These are phyloP conservation scores for Lunasporangiospora selenospora DNA, from an alignment of 192 early-diverging fungal species.

Conservation along the genomic window DNA sequence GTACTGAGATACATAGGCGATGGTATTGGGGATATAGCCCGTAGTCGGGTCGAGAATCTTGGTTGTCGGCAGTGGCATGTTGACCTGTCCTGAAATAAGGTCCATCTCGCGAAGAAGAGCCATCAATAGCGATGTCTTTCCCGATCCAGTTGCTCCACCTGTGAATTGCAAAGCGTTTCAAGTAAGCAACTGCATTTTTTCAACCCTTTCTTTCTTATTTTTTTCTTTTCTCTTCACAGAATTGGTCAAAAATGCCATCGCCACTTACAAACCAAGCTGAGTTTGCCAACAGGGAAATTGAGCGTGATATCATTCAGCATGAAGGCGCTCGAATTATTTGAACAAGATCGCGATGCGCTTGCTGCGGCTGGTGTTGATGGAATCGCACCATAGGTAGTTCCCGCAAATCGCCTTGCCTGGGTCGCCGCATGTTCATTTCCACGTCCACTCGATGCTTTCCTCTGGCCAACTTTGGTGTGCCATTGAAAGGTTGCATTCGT, in stretches of 20 bases:
- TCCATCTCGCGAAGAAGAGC: conserved; percentile 75
- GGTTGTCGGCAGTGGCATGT: conserved; percentile 38
- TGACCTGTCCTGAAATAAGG: conserved; percentile 45
- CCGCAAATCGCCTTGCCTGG: too few relatives aligned
- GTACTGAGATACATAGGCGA: conserved; percentile 82
- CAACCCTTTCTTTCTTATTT: too few relatives aligned
- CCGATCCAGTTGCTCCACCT: conserved; percentile 84
- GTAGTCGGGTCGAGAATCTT: conserved; percentile 23
- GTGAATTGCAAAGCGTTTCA: too few relatives aligned
- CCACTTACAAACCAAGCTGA: conserved; percentile 60
- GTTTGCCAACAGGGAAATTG: conserved; percentile 53
- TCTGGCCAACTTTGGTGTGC: conserved; percentile 36
- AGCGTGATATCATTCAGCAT: conserved; percentile 51
- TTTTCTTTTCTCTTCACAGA: too few relatives aligned
- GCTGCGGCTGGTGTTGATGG: too few relatives aligned
- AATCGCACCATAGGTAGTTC: too few relatives aligned
- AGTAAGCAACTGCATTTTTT: too few relatives aligned
- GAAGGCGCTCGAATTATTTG: too few relatives aligned
- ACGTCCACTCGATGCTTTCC: too few relatives aligned
- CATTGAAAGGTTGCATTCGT: conserved; percentile 30
- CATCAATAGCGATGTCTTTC: conserved; percentile 84
- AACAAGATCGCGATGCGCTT: too few relatives aligned
- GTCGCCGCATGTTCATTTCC: too few relatives aligned
- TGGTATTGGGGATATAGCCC: conserved; percentile 50
- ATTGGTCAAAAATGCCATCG: too few relatives aligned